Base-by-base conservation (phyloP, 2,329 filamentous ascomycete species). In the Sclerotinia nivalis region DNA sequence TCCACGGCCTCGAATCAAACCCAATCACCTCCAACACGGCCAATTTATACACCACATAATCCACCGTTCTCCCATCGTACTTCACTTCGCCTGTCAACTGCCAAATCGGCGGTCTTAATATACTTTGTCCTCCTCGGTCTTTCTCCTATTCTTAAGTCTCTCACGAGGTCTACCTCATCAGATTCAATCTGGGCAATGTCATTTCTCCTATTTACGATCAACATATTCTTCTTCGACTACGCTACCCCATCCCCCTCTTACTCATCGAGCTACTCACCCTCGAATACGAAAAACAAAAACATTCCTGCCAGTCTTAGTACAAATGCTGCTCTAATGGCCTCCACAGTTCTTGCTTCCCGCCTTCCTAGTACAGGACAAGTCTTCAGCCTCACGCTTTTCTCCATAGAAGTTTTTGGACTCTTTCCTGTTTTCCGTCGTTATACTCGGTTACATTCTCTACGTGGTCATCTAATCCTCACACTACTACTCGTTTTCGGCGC, bases 181-280 rank as follows among this genome's bases (percentile, higher is more conserved):
- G 96, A 99, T 84, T 96, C 91, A 56, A 99, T 99, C 79, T 99
- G 96, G 96, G 93, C 96, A 70, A 91, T 99, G 84, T 96, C 93
- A 65, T 94, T 93, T 77, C 96, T 93, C 89, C 86, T 99, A 58
- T 88, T 99, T 72, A 88, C 92, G 76, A 95, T 97, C 81, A 99
- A 99, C 80, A 93, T 98, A 72, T 96, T 97, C 81, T 97, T 96
- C 79, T 98, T 97, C 78, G 96, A 99, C 84, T 99, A 99, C 80
- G 91, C 92, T 54, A 81, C 84, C 54, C 80, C 82, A 54, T 76
- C 77, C 0, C 78, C 77, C 3, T 59, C 49, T 71, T 91, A 89
- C 75, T 90, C 92, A 74, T 67, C 68, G 15, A 43, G 58, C 34
- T 54, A 55, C 28, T 25, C 67, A 31, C 34, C 67, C 22, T 55